Base-by-base conservation (phyloP, 345 rosid species). In the Pistacia integerrima region DNA sequence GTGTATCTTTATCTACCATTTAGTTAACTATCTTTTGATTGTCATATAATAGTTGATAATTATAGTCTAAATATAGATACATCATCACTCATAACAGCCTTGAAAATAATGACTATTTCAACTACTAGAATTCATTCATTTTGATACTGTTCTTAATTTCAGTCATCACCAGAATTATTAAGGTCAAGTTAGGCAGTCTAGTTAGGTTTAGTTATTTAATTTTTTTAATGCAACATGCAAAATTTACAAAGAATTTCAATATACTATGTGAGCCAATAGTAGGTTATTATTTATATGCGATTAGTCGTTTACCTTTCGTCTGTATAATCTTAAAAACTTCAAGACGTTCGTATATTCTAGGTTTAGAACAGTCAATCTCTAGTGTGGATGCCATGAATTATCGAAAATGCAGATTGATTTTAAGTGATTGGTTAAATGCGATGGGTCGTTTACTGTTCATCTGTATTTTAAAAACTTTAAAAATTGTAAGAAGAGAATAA, bases 211-310 rank as follows among this genome's bases (percentile, higher is more conserved):
- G 12, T 30, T 30, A 30, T 30, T 30, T 30, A 30, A 30, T 71
- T 62, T 64, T 28, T 69, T 68, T 38, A 52, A 33, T 25, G 4
- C 57, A 59, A 80, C 84, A 79, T 83, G 84, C 85, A 77, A 76
- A 75, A 72, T 64, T 80, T 41, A 41, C 33, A 30, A 30, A 30
- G 3, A 1, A 30, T 30, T 30, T 30, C 33, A 30, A 30, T 30
- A 30, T 30, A 25, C 25, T 41, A 8, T 41, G 44, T 41, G 44
- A 41, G 6, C 6, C 41, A 36, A 36, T 36, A 36, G 5, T 36
- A 25, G 25, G 25, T 25, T 25, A 25, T 25, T 25, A 25, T 25
- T 25, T 25, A 25, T 25, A 25, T 25, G 25, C 25, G 25, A 25
- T 36, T 36, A 5, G 41, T 36, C 41, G 5, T 36, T 36, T 36